These are phyloP conservation scores for Rosa persica DNA, from an alignment of 306 rosid species.

Conservation along the genomic window DNA sequence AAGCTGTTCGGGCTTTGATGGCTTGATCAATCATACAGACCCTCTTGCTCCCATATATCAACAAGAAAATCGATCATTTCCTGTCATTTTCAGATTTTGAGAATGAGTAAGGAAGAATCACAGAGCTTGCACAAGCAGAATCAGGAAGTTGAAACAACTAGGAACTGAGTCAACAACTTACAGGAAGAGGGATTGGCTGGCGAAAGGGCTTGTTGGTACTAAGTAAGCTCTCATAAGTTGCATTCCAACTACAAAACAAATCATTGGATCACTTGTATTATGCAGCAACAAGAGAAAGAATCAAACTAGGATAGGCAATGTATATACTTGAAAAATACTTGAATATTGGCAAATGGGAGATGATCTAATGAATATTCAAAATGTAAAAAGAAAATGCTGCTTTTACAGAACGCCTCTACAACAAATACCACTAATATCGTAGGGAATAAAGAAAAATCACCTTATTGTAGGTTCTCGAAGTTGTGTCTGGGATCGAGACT, in stretches of 20 bases:
- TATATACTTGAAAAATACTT: neutral
- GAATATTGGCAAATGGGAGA: neutral
- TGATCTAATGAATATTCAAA: neutral
- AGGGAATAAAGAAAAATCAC: constrained; percentile 33
- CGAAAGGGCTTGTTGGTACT: constrained; percentile 61
- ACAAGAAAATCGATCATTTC: constrained; percentile 87
- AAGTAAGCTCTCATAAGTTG: constrained; percentile 69
- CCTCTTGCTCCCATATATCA: constrained; percentile 83
- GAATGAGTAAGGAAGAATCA: constrained; percentile 25
- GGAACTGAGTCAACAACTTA: constrained; percentile 43
- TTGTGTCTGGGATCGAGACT: constrained; percentile 30
- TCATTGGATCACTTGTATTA: neutral
- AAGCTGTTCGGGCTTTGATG: constrained; percentile 7
- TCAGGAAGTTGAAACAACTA: neutral
- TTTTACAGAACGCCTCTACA: neutral
- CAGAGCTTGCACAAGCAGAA: neutral
- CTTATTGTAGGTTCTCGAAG: constrained; percentile 62
- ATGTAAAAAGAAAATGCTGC: neutral
- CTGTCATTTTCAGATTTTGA: constrained; percentile 41
- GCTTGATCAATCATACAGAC: constrained; percentile 64
- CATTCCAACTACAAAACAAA: constrained; percentile 60
- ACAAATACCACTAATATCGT: neutral
- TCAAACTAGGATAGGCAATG: neutral
- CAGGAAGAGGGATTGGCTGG: constrained; percentile 65
- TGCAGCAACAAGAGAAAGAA: neutral